Percentiles rank a stretch among this genome's conserved stretches.
phyloP scores from a whole-genome alignment of 306 rosid species.

The Rosa lucieae region DNA sequence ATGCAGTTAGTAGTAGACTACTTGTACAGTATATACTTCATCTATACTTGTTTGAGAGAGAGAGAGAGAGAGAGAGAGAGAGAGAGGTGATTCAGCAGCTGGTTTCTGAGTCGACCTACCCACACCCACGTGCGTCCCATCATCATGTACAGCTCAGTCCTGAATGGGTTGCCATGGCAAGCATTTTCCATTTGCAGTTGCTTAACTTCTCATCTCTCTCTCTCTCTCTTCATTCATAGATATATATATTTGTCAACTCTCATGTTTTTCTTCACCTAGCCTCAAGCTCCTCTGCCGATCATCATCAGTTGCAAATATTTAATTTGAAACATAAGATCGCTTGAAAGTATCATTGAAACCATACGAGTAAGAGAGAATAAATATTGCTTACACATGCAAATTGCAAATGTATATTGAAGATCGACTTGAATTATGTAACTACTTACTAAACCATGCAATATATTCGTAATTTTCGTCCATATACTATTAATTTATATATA shows the following conservation, averaged over 20 bases:
- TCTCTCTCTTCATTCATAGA: not conserved
- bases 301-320: conserved; percentile 6
- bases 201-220: conserved; percentile 29
- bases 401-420: not conserved
- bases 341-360: conserved; percentile 20
- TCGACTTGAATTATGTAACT: not conserved
- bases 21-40: not conserved
- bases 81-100: conserved; percentile 13
- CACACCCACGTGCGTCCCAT: conserved; percentile 81
- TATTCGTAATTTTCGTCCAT: not conserved
- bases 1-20: not conserved
- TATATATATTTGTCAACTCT: conserved; percentile 39
- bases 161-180: conserved; percentile 41
- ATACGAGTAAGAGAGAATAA: not conserved
- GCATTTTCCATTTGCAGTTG: conserved; percentile 14
- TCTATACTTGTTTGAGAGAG: conserved; percentile 12
- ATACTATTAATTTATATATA: not conserved
- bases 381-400: not conserved
- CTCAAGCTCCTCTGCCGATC: conserved; percentile 13
- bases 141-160: conserved; percentile 53
- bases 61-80: conserved; percentile 30
- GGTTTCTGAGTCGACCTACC: conserved; percentile 40
- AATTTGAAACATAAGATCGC: conserved; percentile 18
- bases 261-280: conserved; percentile 36
- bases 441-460: conserved; percentile 2